phyloP scores from a whole-genome alignment of 371 early-diverging fungal species.

The Mucor racemosus region DNA sequence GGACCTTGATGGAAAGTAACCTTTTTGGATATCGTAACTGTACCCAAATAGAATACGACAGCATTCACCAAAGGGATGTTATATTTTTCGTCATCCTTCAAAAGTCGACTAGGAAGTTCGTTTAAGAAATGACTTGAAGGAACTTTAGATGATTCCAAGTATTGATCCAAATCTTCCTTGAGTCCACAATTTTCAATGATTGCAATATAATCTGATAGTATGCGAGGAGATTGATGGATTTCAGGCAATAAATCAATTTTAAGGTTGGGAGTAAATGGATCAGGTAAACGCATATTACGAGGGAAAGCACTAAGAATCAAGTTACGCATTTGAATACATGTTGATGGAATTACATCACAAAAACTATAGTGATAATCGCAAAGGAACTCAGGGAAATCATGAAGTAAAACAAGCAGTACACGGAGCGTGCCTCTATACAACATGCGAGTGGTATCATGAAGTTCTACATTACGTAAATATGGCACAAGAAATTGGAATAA shows the following conservation, averaged over 20 bases:
- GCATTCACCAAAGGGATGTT: conserved; percentile 83
- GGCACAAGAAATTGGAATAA: conserved; percentile 88
- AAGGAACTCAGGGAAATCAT: conserved; percentile 97
- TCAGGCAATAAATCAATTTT: conserved; percentile 91
- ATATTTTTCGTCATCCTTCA: conserved; percentile 46
- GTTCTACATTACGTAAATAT: conserved; percentile 72
- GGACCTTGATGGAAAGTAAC: conserved; percentile 70
- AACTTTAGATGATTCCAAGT: conserved; percentile 58
- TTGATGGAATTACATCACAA: conserved; percentile 90
- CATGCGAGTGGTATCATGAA: conserved; percentile 76
- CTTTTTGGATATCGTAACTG: conserved; percentile 70
- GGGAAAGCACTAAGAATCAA: conserved; percentile 95
- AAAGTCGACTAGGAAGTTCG: background rate
- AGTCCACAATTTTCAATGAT: conserved; percentile 57
- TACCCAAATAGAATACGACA: conserved; percentile 86
- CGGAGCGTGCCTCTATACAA: conserved; percentile 91
- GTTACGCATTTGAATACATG: conserved; percentile 94
- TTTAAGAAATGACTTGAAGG: conserved; percentile 10
- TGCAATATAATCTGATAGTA: conserved; percentile 81
- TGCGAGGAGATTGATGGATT: conserved; percentile 79
- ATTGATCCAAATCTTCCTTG: conserved; percentile 75
- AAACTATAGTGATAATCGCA: conserved; percentile 91
- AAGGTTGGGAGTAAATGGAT: conserved; percentile 94
- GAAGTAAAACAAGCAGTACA: conserved; percentile 88
- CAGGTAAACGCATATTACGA: conserved; percentile 91